Percentiles rank a stretch among this genome's conserved stretches.
phyloP scores from a whole-genome alignment of 2,329 filamentous ascomycete species.

The Neonectria coccinea region DNA sequence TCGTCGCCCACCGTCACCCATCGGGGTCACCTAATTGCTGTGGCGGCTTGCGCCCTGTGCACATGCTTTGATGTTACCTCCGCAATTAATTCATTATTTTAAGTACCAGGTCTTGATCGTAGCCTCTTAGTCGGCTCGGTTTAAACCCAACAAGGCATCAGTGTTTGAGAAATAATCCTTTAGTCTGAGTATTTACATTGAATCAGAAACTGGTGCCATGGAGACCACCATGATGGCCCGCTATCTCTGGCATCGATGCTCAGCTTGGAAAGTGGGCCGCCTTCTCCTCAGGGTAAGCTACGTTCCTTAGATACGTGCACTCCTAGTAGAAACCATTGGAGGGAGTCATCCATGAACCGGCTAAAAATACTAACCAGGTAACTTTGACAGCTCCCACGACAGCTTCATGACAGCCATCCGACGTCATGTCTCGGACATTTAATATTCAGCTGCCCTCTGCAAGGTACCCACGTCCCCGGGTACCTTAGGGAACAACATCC shows the following conservation, averaged over 20 bases:
- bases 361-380: not conserved
- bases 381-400: not conserved
- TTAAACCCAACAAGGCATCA: not conserved
- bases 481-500: not conserved
- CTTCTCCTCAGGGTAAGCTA: not conserved
- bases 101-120: not conserved
- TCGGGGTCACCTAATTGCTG: not conserved
- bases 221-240: not conserved
- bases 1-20: not conserved
- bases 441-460: not conserved
- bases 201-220: not conserved
- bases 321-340: too few relatives aligned
- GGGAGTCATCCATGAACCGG: not conserved
- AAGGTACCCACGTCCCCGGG: not conserved
- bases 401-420: not conserved
- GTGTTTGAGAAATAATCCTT: not conserved
- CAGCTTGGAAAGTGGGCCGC: too few relatives aligned
- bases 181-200: too few relatives aligned
- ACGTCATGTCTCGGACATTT: conserved; percentile 26
- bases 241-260: not conserved
- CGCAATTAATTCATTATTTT: not conserved
- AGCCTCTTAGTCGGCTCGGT: not conserved
- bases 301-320: not conserved
- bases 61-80: conserved; percentile 16
- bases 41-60: conserved; percentile 27